A percentile compares a stretch with the other conserved stretches of the same genome.
These are phyloP conservation scores for Aspergillus terreus DNA, from an alignment of 2,329 filamentous ascomycete genomes.

Conservation along the genomic window DNA sequence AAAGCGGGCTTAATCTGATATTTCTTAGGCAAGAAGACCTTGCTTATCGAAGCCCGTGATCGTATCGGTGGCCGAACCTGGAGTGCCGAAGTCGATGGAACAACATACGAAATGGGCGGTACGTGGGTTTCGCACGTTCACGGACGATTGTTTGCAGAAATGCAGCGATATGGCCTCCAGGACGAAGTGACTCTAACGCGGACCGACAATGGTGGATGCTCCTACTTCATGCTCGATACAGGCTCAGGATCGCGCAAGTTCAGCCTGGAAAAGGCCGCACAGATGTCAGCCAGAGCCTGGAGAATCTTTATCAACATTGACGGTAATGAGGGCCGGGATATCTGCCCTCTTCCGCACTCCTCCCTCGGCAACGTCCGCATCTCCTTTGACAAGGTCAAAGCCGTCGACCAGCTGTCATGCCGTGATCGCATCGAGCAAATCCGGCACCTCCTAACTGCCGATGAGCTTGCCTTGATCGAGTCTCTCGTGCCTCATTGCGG, in stretches of 20 bases:
- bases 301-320: not conserved
- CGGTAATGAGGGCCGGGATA: not conserved
- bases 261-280: too few relatives aligned
- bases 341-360: not conserved
- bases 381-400: too few relatives aligned
- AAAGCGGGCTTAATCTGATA: too few relatives aligned
- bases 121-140: slow-evolving; percentile 30
- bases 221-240: not conserved
- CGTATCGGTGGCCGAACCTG: slow-evolving; percentile 42
- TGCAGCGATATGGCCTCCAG: too few relatives aligned
- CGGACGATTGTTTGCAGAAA: too few relatives aligned
- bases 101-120: slow-evolving; percentile 40
- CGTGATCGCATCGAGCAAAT: not conserved
- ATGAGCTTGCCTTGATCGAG: not conserved
- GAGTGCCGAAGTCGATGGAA: slow-evolving; percentile 29
- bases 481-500: not conserved
- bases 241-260: too few relatives aligned
- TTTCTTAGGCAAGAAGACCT: too few relatives aligned
- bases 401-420: not conserved
- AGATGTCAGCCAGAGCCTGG: not conserved
- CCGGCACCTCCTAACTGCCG: not conserved
- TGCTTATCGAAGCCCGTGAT: slow-evolving; percentile 32
- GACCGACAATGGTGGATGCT: too few relatives aligned
- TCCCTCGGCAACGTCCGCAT: not conserved
- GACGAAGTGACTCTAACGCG: too few relatives aligned